Base-by-base conservation (phyloP, 495 filamentous ascomycete genomes). In the Xylaria longipes region DNA sequence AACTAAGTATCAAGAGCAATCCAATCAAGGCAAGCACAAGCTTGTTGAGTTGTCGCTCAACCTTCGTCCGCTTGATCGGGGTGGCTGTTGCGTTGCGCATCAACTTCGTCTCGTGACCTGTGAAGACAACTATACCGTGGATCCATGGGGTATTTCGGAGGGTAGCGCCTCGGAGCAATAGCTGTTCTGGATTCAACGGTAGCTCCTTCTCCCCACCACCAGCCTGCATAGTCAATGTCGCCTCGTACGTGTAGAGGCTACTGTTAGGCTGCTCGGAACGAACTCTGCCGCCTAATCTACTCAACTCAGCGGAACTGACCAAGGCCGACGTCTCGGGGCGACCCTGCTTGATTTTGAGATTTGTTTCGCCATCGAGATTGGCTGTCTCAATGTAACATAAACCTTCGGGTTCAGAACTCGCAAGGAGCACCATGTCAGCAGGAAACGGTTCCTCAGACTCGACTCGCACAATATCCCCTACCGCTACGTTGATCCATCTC, bases 361-460 rank as follows among this genome's bases (percentile, higher is more conserved):
- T 99, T 25, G 97, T 99, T 80, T 99, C 97, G 68, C 97, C 97
- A 75, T 99, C 97, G 66, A 99, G 83, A 78, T 99, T 99, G 39
- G 97, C 96, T 0, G 97, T 99, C 85, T 99, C 97, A 76, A 98
- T 99, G 77, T 99, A 99, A 81, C 97, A 99, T 68, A 99, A 80
- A 72, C 97, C 97, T 82, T 99, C 97, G 2, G 97, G 97, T 80
- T 99, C 97, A 7, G 97, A 98, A 67, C 93, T 96, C 17, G 97
- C 95, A 72, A 98, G 84, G 37, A 99, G 82, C 20, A 97, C 93
- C 72, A 99, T 79, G 82, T 99, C 97, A 39, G 97, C 95, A 0
- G 97, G 97, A 78, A 99, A 99, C 5, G 97, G 91, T 75, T 98
- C 91, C 77, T 98, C 97, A 3, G 95, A 97, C 76, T 99, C 91